Conservation (phyloP, 2,329 filamentous ascomycete genomes). For the Bipolaris gigantea region DNA sequence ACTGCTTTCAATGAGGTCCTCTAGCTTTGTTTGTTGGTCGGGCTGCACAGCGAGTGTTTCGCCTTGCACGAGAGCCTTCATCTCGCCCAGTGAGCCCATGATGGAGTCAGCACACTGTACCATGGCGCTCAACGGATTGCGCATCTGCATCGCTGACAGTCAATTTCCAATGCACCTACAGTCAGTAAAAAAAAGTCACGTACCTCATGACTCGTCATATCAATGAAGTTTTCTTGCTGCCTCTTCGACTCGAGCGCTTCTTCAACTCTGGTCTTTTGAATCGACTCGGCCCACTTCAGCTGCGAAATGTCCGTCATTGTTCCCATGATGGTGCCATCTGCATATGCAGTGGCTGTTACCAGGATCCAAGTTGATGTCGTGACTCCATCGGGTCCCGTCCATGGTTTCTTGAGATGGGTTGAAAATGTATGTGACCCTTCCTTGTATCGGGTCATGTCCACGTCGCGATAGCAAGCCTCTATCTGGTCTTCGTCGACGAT, state of each 20-base stretch:
- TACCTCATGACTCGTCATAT: slow-evolving; percentile 28
- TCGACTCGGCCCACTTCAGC: slow-evolving; percentile 35
- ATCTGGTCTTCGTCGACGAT: slow-evolving; percentile 5
- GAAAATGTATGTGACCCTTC: slow-evolving; percentile 11
- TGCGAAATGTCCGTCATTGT: slow-evolving; percentile 39
- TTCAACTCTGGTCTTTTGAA: slow-evolving; percentile 13
- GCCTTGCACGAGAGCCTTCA: neutral
- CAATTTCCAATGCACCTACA: neutral
- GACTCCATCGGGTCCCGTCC: slow-evolving; percentile 19
- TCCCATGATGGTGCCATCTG: slow-evolving; percentile 27
- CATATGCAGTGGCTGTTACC: slow-evolving; percentile 15
- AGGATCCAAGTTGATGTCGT: slow-evolving; percentile 17
- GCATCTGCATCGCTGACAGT: slow-evolving; percentile 19
- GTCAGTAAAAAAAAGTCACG: neutral
- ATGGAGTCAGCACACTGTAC: slow-evolving; percentile 31
- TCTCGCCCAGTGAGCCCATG: slow-evolving; percentile 8
- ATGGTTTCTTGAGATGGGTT: slow-evolving; percentile 19
- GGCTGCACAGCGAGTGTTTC: neutral
- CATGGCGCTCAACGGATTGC: slow-evolving; percentile 35
- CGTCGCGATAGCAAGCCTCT: slow-evolving; percentile 7
- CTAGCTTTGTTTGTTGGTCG: neutral
- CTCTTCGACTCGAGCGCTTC: slow-evolving; percentile 23
- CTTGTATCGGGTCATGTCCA: neutral
- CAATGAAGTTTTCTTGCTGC: slow-evolving; percentile 31
- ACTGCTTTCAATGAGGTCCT: slow-evolving; percentile 6